These are phyloP conservation scores for Kuraishia hungarica DNA, from an alignment of 805 yeast species.

Conservation along the genomic window DNA sequence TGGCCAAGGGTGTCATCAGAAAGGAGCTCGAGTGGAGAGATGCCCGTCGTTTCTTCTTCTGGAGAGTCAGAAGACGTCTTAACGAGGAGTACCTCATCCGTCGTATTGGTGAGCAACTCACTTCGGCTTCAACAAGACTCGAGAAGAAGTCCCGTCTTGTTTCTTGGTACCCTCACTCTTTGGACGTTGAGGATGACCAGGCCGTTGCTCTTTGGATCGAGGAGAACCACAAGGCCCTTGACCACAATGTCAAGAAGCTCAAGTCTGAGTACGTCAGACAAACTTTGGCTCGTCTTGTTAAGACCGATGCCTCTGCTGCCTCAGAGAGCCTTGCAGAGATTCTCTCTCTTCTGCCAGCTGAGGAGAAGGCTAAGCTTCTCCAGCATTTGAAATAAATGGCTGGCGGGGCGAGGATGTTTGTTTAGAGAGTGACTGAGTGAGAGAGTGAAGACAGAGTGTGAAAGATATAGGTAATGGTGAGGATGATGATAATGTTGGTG, in stretches of 20 bases:
- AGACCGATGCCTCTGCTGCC: constrained; percentile 43
- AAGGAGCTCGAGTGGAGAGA: constrained; percentile 80
- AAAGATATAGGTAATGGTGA: too few species aligned
- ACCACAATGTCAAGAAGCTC: constrained; percentile 51
- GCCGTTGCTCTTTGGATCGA: constrained; percentile 83
- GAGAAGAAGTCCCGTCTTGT: constrained; percentile 82
- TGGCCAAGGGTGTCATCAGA: constrained; percentile 85
- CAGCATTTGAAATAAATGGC: constrained; percentile 19
- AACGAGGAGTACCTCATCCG: constrained; percentile 83
- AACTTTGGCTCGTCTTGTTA: constrained; percentile 50
- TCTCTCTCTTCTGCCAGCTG: constrained; percentile 39
- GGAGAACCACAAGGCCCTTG: constrained; percentile 58
- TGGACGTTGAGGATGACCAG: constrained; percentile 64
- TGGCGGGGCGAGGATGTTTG: too few species aligned
- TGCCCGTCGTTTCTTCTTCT: constrained; percentile 94
- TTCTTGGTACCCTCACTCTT: constrained; percentile 73
- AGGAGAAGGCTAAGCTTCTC: constrained; percentile 40
- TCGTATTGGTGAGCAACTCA: constrained; percentile 57
- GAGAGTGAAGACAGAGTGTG: too few species aligned
- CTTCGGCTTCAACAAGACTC: constrained; percentile 50
- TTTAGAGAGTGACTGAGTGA: neutral
- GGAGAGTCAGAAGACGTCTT: constrained; percentile 95
- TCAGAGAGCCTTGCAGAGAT: constrained; percentile 49
- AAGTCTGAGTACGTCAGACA: constrained; percentile 61
- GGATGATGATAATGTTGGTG: neutral